These are phyloP conservation scores for Rhodotorula paludigena DNA, from an alignment of 768 basidiomycete species.

Conservation along the genomic window DNA sequence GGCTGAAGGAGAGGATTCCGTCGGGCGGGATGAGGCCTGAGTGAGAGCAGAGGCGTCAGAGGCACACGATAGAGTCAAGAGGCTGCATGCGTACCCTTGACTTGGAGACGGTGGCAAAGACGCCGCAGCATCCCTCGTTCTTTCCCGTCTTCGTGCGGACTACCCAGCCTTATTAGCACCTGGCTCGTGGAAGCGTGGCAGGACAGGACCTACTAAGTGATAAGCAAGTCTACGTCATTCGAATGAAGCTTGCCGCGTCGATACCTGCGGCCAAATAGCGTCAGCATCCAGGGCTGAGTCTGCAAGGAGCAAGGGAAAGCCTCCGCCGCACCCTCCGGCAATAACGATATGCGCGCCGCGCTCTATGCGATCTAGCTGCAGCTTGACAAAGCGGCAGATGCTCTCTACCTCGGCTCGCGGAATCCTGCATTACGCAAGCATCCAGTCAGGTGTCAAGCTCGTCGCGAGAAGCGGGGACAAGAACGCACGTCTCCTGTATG, in stretches of 20 bases:
- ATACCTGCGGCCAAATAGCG: too few species aligned
- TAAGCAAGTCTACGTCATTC: constrained; percentile 30
- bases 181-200: too few species aligned
- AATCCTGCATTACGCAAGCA: neutral
- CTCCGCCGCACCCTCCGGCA: constrained; percentile 17
- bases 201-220: constrained; percentile 29
- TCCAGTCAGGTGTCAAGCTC: neutral
- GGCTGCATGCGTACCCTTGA: constrained; percentile 15
- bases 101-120: constrained; percentile 21
- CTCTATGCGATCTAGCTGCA: constrained; percentile 26
- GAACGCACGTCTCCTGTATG: constrained; percentile 10
- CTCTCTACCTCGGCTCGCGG: constrained; percentile 23
- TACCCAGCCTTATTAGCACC: too few species aligned
- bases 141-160: constrained; percentile 31
- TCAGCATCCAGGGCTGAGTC: too few species aligned
- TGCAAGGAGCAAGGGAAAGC: neutral
- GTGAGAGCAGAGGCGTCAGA: neutral
- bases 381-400: constrained; percentile 15
- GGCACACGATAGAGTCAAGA: neutral
- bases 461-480: neutral
- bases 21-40: constrained; percentile 28
- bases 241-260: constrained; percentile 16
- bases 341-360: constrained; percentile 18
- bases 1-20: constrained; percentile 19
- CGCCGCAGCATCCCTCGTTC: constrained; percentile 19